A percentile compares a stretch with the other conserved stretches of the same genome.
These are phyloP conservation scores for Ligustrum vulgare DNA, from an alignment of 257 asterid species.

Conservation along the genomic window DNA sequence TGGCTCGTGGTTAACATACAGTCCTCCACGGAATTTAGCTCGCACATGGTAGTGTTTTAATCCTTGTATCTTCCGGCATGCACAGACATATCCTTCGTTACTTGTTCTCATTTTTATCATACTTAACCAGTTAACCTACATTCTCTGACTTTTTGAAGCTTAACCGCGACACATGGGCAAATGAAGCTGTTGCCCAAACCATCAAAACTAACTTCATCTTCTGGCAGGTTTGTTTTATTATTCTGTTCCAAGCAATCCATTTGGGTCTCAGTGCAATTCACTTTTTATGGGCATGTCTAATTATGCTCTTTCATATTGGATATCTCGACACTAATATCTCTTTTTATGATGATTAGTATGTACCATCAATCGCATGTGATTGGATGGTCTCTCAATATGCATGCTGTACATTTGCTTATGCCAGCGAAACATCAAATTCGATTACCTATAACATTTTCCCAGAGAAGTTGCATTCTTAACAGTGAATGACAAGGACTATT, in stretches of 20 bases:
- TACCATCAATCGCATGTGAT: background rate
- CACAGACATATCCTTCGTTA: background rate
- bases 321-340: background rate
- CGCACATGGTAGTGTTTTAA: slow-evolving; percentile 76
- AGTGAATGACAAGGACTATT: background rate
- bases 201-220: slow-evolving; percentile 84
- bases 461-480: background rate
- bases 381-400: background rate
- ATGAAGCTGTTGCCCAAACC: slow-evolving; percentile 97
- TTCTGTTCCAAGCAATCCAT: slow-evolving; percentile 15
- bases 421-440: slow-evolving; percentile 4
- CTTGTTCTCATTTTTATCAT: slow-evolving; percentile 19
- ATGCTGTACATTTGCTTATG: background rate
- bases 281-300: background rate
- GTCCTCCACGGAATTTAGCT: slow-evolving; percentile 87
- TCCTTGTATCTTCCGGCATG: background rate
- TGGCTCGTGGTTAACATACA: slow-evolving; percentile 97
- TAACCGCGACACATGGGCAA: slow-evolving; percentile 98
- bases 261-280: background rate
- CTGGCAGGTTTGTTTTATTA: slow-evolving; percentile 80
- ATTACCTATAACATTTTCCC: background rate
- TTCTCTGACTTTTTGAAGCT: slow-evolving; percentile 59
- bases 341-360: background rate
- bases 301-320: background rate
- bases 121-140: background rate